A percentile compares a stretch with the other conserved stretches of the same genome.
Evolutionary conservation across 2,329 filamentous ascomycete genomes (phyloP).

Genomic region (Trichoderma gracile): DNA sequence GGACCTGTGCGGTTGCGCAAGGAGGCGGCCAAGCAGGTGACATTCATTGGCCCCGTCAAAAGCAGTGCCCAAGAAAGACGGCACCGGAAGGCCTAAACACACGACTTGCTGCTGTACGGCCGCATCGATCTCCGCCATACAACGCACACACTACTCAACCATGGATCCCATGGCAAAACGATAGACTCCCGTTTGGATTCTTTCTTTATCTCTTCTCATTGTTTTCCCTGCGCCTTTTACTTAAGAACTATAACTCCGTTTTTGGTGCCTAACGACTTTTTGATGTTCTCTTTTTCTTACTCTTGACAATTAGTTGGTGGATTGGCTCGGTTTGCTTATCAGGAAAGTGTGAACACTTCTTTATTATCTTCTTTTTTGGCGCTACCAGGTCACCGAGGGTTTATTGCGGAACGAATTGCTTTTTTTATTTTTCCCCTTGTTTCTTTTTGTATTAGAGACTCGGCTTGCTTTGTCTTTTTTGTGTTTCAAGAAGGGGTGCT

Average conservation of each 20-base stretch:
- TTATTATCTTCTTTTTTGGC: slow-evolving; percentile 17
- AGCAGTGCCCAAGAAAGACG: slow-evolving; percentile 41
- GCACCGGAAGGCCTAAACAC: slow-evolving; percentile 32
- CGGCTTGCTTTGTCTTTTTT: neutral
- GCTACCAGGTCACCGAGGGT: slow-evolving; percentile 7
- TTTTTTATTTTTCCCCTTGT: neutral
- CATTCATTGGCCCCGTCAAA: slow-evolving; percentile 55
- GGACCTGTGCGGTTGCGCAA: slow-evolving; percentile 54
- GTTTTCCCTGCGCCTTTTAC: slow-evolving; percentile 9
- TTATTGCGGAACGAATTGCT: slow-evolving; percentile 8
- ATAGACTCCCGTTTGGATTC: slow-evolving; percentile 26
- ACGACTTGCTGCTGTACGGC: slow-evolving; percentile 8
- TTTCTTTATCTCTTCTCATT: neutral
- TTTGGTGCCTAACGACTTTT: slow-evolving; percentile 17
- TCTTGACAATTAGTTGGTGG: slow-evolving; percentile 10
- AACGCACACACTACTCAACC: slow-evolving; percentile 11
- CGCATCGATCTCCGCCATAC: slow-evolving; percentile 4
- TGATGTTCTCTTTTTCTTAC: neutral
- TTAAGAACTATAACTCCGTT: slow-evolving; percentile 19
- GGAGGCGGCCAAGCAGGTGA: slow-evolving; percentile 57
- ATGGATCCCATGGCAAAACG: neutral
- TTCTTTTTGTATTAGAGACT: slow-evolving; percentile 20
- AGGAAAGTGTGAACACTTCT: slow-evolving; percentile 10
- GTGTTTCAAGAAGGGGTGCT: slow-evolving; percentile 19
- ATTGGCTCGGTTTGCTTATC: slow-evolving; percentile 8